These are phyloP conservation scores for Trichosporon sp. DNA, from an alignment of 1,284 basidiomycete species.

Conservation along the genomic window DNA sequence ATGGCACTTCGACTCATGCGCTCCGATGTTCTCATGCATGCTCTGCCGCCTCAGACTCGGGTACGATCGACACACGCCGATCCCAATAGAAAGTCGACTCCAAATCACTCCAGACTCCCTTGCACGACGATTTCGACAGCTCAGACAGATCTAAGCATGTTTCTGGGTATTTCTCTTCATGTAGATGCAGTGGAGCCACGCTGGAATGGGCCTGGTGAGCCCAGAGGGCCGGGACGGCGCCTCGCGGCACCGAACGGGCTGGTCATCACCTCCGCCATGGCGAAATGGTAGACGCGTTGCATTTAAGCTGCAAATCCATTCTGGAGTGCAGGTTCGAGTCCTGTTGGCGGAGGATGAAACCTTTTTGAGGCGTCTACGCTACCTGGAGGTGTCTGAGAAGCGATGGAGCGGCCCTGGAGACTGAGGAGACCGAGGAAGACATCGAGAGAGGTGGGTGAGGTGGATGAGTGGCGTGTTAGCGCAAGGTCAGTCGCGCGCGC, in stretches of 20 bases:
- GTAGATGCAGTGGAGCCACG: background rate
- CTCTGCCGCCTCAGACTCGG: background rate
- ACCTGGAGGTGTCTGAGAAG: background rate
- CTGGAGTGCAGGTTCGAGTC: constrained; percentile 15
- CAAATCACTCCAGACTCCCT: background rate
- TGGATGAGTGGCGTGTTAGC: background rate
- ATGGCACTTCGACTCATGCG: background rate
- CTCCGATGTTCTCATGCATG: background rate
- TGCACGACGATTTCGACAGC: background rate
- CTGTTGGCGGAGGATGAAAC: constrained; percentile 12
- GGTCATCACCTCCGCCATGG: constrained; percentile 4
- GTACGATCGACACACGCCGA: background rate
- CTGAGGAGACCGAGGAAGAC: constrained; percentile 4
- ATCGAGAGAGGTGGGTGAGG: background rate
- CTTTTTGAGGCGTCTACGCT: constrained; percentile 4
- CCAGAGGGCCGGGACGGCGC: background rate
- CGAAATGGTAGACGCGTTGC: constrained; percentile 11
- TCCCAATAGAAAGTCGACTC: background rate
- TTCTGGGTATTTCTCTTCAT: background rate
- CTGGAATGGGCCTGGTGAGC: background rate
- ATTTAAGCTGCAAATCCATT: constrained; percentile 5
- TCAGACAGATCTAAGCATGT: background rate
- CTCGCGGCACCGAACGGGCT: background rate
- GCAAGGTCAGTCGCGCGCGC: constrained; percentile 6
- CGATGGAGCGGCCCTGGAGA: background rate